phyloP scores from a whole-genome alignment of 2,329 filamentous ascomycete genomes.

The Claviceps lovelessii region DNA sequence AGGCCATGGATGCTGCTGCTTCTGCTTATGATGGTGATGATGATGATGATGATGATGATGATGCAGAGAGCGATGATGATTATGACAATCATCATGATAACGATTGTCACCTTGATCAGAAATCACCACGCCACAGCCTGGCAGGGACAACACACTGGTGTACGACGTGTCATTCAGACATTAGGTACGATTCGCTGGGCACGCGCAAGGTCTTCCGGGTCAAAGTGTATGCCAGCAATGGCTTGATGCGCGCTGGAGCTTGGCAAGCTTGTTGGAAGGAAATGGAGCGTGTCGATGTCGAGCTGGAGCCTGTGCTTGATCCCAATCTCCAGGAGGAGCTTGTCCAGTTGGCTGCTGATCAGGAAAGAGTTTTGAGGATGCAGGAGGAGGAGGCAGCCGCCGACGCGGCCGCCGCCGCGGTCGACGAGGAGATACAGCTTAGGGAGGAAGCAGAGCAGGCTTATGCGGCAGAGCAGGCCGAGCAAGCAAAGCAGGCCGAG shows the following conservation, averaged over 20 bases:
- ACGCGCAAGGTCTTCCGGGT: constrained; percentile 53
- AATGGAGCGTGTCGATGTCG: constrained; percentile 97
- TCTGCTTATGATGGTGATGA: constrained; percentile 22
- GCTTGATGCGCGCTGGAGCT: constrained; percentile 77
- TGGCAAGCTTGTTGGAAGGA: constrained; percentile 93
- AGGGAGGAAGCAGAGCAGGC: constrained; percentile 16
- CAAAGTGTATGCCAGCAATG: constrained; percentile 89
- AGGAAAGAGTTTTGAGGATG: constrained; percentile 26
- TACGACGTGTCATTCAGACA: constrained; percentile 38
- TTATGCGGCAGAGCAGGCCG: constrained; percentile 1
- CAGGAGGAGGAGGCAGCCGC: constrained; percentile 11
- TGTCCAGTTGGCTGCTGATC: constrained; percentile 35
- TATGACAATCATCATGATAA: constrained; percentile 14
- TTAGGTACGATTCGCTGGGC: constrained; percentile 38
- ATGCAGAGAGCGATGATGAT: constrained; percentile 33
- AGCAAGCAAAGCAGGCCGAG: constrained; percentile 8
- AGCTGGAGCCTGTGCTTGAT: constrained; percentile 64
- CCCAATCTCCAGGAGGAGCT: constrained; percentile 44
- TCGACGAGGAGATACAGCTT: constrained; percentile 8
- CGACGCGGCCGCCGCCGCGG: constrained; percentile 4
- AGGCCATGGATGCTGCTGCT: constrained; percentile 20
- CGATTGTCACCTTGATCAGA: constrained; percentile 7
- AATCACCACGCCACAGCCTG: constrained; percentile 10
- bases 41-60: constrained; percentile 23
- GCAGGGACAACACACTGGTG: constrained; percentile 38